Conservation (phyloP, 352 stramenopile species). For the Phytophthora europaea region DNA sequence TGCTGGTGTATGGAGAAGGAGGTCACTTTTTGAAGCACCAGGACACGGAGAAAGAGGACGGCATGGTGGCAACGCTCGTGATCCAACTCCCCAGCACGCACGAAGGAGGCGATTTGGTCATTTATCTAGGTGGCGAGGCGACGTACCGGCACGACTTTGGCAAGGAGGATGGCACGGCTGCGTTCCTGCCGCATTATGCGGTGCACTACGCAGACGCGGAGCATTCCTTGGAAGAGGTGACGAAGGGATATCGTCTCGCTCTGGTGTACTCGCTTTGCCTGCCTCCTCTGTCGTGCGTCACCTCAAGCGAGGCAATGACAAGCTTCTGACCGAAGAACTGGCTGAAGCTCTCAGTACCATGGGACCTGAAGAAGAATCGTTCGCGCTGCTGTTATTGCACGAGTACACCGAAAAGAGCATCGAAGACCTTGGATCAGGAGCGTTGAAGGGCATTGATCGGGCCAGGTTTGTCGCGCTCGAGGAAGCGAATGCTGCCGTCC, state of each 20-base stretch:
- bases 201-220: conserved; percentile 34
- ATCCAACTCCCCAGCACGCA: conserved; percentile 39
- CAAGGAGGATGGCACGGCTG: conserved; percentile 12
- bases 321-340: neutral
- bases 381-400: conserved; percentile 24
- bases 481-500: neutral
- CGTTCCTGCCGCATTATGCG: conserved; percentile 20
- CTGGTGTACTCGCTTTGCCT: conserved; percentile 36
- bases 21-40: conserved; percentile 52
- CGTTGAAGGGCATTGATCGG: conserved; percentile 28
- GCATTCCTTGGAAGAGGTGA: conserved; percentile 28
- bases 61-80: conserved; percentile 60
- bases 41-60: conserved; percentile 62
- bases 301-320: neutral
- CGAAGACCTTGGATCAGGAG: conserved; percentile 4
- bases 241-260: conserved; percentile 27
- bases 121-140: conserved; percentile 13
- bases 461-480: conserved; percentile 12
- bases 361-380: conserved; percentile 45
- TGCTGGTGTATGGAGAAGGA: conserved; percentile 25
- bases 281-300: conserved; percentile 27
- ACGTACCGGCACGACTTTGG: conserved; percentile 29
- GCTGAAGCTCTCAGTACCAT: conserved; percentile 35
- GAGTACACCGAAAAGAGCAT: conserved; percentile 35
- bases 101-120: conserved; percentile 24